Percentiles rank a stretch among this genome's conserved stretches.
These are phyloP conservation scores for Chionographis japonica DNA, from an alignment of 106 monocot genomes.

Conservation along the genomic window DNA sequence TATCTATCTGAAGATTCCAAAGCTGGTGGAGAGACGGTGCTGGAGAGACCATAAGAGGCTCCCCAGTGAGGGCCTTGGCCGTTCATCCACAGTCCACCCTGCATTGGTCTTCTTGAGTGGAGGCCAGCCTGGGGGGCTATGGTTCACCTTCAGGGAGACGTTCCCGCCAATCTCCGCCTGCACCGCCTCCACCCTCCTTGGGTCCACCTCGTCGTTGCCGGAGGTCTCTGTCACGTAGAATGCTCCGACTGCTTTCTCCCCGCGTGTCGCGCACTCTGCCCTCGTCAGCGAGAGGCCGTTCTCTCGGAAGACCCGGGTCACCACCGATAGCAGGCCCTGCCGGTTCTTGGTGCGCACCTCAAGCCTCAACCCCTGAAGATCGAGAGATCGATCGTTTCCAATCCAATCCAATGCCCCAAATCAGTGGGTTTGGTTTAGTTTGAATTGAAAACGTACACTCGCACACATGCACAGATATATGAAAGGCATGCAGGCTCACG, in stretches of 20 bases:
- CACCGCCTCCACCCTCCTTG: slow-evolving; percentile 13
- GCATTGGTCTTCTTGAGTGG: not conserved
- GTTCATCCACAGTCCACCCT: not conserved
- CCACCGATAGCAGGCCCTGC: slow-evolving; percentile 26
- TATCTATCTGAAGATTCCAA: slow-evolving; percentile 23
- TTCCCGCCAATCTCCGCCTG: slow-evolving; percentile 19
- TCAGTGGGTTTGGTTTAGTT: not conserved
- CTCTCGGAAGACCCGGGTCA: slow-evolving; percentile 33
- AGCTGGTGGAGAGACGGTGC: slow-evolving; percentile 33
- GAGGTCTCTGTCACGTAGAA: slow-evolving; percentile 31
- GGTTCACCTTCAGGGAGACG: slow-evolving; percentile 11
- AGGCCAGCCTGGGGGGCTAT: not conserved
- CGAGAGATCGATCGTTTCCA: too few species aligned
- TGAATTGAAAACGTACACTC: too few species aligned
- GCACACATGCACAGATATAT: not conserved
- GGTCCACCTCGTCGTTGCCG: slow-evolving; percentile 5
- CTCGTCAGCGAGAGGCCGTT: slow-evolving; percentile 24
- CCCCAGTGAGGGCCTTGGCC: slow-evolving; percentile 28
- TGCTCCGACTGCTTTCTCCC: slow-evolving; percentile 15
- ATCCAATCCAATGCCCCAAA: too few species aligned
- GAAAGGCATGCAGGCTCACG: not conserved
- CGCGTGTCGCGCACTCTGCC: slow-evolving; percentile 21
- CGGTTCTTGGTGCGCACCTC: slow-evolving; percentile 13
- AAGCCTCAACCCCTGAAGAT: slow-evolving; percentile 21
- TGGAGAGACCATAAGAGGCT: slow-evolving; percentile 52